phyloP scores from a whole-genome alignment of 2,329 filamentous ascomycete species.

The Alternaria angustiovoidea region DNA sequence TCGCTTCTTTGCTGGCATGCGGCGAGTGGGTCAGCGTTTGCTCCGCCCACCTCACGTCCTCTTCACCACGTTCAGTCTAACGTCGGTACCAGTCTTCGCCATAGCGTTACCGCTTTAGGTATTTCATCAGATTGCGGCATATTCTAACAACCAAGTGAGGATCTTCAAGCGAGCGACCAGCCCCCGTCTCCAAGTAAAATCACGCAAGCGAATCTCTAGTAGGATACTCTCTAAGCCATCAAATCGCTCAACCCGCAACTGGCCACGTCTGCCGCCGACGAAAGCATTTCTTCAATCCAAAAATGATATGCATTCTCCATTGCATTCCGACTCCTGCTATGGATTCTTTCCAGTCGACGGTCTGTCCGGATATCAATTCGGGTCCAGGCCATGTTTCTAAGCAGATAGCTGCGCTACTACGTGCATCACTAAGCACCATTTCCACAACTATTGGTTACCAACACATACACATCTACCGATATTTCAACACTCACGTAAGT shows the following conservation, averaged over 20 bases:
- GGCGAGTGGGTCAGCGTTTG: background rate
- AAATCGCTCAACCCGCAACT: background rate
- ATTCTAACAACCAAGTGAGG: background rate
- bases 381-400: constrained; percentile 14
- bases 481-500: background rate
- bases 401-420: constrained; percentile 12
- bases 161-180: constrained; percentile 4
- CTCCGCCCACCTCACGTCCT: constrained; percentile 12
- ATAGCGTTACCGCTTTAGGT: background rate
- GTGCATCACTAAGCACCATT: constrained; percentile 24
- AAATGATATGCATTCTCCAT: background rate
- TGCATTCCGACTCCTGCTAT: background rate
- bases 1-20: background rate
- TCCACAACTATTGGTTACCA: constrained; percentile 5
- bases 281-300: background rate
- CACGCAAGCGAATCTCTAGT: constrained; percentile 21
- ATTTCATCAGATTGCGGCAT: background rate
- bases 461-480: background rate
- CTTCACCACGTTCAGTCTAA: background rate
- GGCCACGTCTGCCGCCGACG: constrained; percentile 14
- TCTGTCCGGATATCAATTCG: background rate
- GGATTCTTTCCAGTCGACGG: background rate
- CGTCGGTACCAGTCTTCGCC: constrained; percentile 2
- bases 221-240: constrained; percentile 18
- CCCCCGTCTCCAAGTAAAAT: constrained; percentile 19